Percentiles rank a stretch among this genome's conserved stretches.
Evolutionary conservation across 1,284 basidiomycete species (phyloP).

Genomic region (Microbotryum intermedium): DNA sequence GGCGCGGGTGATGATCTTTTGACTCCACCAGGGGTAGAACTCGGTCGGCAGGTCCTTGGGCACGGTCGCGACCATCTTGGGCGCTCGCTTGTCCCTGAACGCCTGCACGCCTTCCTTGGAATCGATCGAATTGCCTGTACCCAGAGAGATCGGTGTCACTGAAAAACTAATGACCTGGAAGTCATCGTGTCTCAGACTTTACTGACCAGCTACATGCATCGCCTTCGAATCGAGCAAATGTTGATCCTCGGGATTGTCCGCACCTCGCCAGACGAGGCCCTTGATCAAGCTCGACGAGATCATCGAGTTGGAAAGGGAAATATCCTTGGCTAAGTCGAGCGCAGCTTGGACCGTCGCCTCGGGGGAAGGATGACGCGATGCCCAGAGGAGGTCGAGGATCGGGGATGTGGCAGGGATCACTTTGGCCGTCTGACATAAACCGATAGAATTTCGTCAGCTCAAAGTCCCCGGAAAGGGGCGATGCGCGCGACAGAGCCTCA

Average conservation of each 20-base stretch:
- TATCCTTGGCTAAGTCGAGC: constrained; percentile 3
- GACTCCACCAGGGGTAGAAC: constrained; percentile 3
- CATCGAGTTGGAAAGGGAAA: constrained; percentile 5
- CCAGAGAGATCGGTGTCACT: no score
- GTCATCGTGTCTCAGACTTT: no score
- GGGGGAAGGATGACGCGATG: constrained; percentile 2
- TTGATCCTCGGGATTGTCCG: constrained; percentile 3
- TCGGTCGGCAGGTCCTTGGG: constrained; percentile 12
- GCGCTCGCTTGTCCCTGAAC: constrained; percentile 6
- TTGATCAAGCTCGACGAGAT: constrained; percentile 6
- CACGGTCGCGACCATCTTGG: neutral
- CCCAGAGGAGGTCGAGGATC: constrained; percentile 1
- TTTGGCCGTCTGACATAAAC: neutral
- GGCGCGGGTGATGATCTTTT: no score
- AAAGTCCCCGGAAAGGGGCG: neutral
- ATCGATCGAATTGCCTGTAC: constrained; percentile 3
- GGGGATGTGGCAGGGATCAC: constrained; percentile 8
- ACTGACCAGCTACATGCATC: constrained; percentile 1
- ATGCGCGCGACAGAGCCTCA: neutral
- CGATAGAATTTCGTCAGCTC: neutral
- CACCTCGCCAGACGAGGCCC: constrained; percentile 5
- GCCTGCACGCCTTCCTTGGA: constrained; percentile 6
- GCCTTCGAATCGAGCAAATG: constrained; percentile 9
- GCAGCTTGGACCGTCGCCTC: constrained; percentile 4
- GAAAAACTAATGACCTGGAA: no score